Evolutionary conservation across 108 stramenopile species (phyloP), one percentile per base, ranked within the genome.

Genomic region (Nannochloropsis oceanica): DNA sequence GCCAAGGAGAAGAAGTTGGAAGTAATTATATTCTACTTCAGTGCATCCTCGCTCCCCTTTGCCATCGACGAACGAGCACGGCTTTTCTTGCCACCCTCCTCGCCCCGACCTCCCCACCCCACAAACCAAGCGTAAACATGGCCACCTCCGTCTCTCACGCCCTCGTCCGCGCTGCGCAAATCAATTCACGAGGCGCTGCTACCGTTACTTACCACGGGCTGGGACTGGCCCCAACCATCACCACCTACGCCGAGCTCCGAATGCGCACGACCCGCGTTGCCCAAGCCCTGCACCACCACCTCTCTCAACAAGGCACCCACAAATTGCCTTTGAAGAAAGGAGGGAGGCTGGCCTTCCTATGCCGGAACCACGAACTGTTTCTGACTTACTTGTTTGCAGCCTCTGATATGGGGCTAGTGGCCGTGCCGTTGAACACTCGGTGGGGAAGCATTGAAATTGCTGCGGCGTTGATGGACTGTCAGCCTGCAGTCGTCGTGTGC

Each of bases 351-450:
- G 59, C 59, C 22, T 73, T 73, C 10, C n/a, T 73, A n/a, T 73
- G 59, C n/a, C 59, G 59, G 9, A 73, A 73, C n/a, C 59, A 73
- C 59, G 59, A 73, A 10, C 59, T 73, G 18, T 73, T 73, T 18
- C 59, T 73, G 22, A 73, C n/a, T 9, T 73, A 73, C n/a, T 9
- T 73, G 9, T 73, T n/a, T 0, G 59, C 59, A n/a, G 59, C n/a
- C 59, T 73, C 59, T 18, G 59, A 73, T 7, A n/a, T 73, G 59
- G 22, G n/a, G 59, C 59, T 86, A 46, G 82, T 86, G 26, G 14
- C 82, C 27, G 86, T 80, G 24, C 86, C 86, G 27, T 83, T 87
- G 81, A 87, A 87, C 83, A 84, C 83, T 22, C 83, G 86, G 18
- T 87, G 86, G 86, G 42, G 82, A 13, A 27, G 26, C n/a, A 18